phyloP scores from a whole-genome alignment of 2,329 filamentous ascomycete genomes.

The Ophiosphaerella narmari region DNA sequence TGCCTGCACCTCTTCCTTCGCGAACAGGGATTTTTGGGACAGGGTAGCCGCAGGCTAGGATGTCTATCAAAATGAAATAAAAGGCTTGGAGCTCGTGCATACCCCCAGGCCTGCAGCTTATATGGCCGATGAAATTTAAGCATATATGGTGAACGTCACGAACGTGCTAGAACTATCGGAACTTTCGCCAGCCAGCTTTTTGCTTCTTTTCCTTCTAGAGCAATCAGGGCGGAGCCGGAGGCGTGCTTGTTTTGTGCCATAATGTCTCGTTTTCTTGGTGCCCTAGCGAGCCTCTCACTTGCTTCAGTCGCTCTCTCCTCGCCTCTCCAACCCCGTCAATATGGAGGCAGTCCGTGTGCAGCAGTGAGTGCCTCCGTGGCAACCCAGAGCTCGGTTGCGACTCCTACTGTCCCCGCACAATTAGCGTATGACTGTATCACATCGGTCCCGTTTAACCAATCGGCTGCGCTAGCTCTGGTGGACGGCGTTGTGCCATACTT shows the following conservation, averaged over 20 bases:
- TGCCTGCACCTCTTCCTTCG: constrained; percentile 15
- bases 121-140: background rate
- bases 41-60: constrained; percentile 21
- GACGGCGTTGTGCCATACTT: constrained; percentile 53
- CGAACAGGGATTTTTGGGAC: constrained; percentile 12
- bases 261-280: constrained; percentile 32
- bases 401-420: constrained; percentile 49
- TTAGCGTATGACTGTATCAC: constrained; percentile 54
- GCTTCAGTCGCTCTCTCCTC: constrained; percentile 33
- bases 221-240: background rate
- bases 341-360: constrained; percentile 38
- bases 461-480: constrained; percentile 46
- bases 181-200: background rate
- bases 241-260: constrained; percentile 1
- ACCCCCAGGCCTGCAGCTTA: constrained; percentile 8
- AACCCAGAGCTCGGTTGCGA: constrained; percentile 26
- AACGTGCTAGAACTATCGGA: too few relatives aligned
- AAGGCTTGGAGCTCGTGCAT: background rate
- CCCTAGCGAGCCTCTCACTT: constrained; percentile 30
- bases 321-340: constrained; percentile 32
- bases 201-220: background rate
- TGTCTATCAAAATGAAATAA: constrained; percentile 15
- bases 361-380: constrained; percentile 36
- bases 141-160: constrained; percentile 8
- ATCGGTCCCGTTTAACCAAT: constrained; percentile 52